Base-by-base conservation (phyloP, 2,329 filamentous ascomycete genomes). In the Talaromyces sp. region DNA sequence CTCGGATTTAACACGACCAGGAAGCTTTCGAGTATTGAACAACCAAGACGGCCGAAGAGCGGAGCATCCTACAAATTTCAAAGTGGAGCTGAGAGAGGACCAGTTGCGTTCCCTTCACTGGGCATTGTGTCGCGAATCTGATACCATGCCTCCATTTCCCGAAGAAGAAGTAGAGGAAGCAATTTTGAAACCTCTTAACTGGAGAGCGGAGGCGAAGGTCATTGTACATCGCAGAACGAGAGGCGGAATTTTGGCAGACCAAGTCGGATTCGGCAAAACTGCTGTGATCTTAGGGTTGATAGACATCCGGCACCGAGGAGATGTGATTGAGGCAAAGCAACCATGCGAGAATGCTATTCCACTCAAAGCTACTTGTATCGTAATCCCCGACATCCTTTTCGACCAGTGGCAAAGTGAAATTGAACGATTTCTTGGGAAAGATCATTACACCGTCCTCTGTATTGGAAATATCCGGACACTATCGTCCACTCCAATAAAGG, bases 191-290 rank as follows among this genome's bases (percentile, higher is more conserved):
- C 68, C 78, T 27, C 68, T 87, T 33, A 78, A 81, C 10, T 89
- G 85, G 83, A 81, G 83, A 61, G 79, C 81, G 2, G 86, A 88
- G 69, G 85, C n/a, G 66, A 79, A 62, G 69, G 76, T 40, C 28
- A 70, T n/a, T 56, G 76, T 58, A 40, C 63, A 34, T 64, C 70
- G 68, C 40, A 60, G 64, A 10, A 65, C 87, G 47, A 80, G 79
- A 18, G 87, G 87, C 12, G 87, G 87, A 5, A 78, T 89, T 18
- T 76, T 89, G 36, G 86, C 86, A 2, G 86, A 89, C 67, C 79
- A 85, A 52, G 85, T 88, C 36, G 87, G 85, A 0, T 89, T 87
- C 68, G 88, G 88, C 0, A 90, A 90, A 67, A 90, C 87, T 0
- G 82, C 86, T 1, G 82, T 83, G 0, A 82, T 81, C 2, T 76